Base-by-base conservation (phyloP, 345 rosid genomes). In the Reutealis trisperma region DNA sequence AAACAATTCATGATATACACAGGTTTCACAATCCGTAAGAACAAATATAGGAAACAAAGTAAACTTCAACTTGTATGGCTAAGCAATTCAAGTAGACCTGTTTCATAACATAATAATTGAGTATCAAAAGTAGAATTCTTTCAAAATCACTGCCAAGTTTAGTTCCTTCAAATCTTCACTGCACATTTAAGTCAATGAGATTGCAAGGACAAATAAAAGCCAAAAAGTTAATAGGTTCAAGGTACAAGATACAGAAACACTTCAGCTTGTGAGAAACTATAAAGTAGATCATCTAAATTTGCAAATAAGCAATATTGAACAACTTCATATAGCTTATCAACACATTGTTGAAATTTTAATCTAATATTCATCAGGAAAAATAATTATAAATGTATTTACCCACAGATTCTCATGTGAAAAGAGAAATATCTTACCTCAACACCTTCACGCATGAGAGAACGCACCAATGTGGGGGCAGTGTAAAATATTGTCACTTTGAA, bases 401-500 rank as follows among this genome's bases (percentile, higher is more conserved):
- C 30, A 54, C 30, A 79, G 62, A 75, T 64, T 44, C 25, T 62
- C 55, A 75, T 27, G 67, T 71, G 64, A 69, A 59, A 57, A 42
- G 68, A 78, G 63, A 81, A 74, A 70, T 42, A 77, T 67, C 86
- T 82, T 88, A 81, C 99, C 96, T 88, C 85, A 72, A 87, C 86
- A 60, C 97, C 92, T 10, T 87, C 97, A 18, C 99, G 97, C 98
- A 96, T 96, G 82, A 95, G 98, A 65, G 98, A 92, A 71, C 99
- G 94, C 86, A 95, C 94, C 88, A 95, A 85, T 9, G 99, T 93
- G 6, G 99, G 99, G 32, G 99, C 98, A 59, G 98, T 96, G 76
- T 96, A 96, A 83, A 95, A 95, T 85, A 93, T 80, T 24, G 99
- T 86, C 87, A 95, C 86, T 74, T 90, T 93, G 87, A 88, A 93